Base-by-base conservation (phyloP, 2,329 filamentous ascomycete genomes). In the Apiospora arundinis region DNA sequence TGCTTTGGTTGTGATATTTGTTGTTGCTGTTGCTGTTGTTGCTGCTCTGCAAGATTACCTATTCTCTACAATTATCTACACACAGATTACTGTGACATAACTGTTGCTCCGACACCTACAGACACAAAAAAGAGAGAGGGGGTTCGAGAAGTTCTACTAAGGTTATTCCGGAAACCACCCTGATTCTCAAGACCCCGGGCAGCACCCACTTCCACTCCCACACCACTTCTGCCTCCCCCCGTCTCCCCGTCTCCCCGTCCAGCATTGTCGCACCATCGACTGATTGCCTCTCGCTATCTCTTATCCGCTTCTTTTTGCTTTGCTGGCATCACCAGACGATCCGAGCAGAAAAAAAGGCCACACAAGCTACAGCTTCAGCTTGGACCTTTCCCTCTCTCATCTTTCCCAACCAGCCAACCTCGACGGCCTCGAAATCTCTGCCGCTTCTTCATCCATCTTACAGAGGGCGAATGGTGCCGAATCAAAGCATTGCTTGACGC, bases 241-340 rank as follows among this genome's bases (percentile, higher is more conserved):
- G 5, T 5, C 42, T 12, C 14, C 42, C 42, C 42, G 5, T 12
- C 42, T 44, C 16, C 18, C 32, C 32, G 56, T 40, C 56, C 28
- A 63, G 32, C 56, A 63, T 63, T 63, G 56, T 63, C 56, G 56
- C 56, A 63, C 56, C 56, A 63, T 63, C 56, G 56, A 63, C 56
- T 63, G 56, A 63, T 63, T 63, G 56, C 56, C 28, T 60, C 28
- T 21, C 25, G 52, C 52, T 60, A 60, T 63, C 56, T 40, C 56
- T 63, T 63, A 63, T 63, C 56, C 28, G 56, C 56, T 63, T 23
- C 56, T 63, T 63, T 63, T 63, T 63, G 56, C 56, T 63, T 63
- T 63, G 56, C 56, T 63, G 56, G 56, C 56, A 63, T 63, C 56
- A 63, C 16, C 56, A 63, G 56, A 40, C 32, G 32, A 63, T 7